A percentile compares a stretch with the other conserved stretches of the same genome.
phyloP scores from a whole-genome alignment of 2,329 filamentous ascomycete species.

The Phialemoniopsis sp. region DNA sequence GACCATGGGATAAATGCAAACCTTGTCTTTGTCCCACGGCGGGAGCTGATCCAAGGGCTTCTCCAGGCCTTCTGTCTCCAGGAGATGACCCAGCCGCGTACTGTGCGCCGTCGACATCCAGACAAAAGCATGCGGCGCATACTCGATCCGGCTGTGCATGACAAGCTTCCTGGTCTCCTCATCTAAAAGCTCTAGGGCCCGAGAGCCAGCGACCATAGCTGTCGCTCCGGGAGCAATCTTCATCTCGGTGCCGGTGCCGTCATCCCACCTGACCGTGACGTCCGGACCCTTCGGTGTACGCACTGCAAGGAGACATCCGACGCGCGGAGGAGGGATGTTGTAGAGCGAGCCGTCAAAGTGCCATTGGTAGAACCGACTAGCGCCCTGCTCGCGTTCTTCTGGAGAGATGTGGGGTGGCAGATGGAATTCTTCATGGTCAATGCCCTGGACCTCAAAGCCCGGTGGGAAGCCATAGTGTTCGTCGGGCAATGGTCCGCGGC shows the following conservation, averaged over 20 bases:
- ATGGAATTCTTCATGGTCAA: slow-evolving; percentile 29
- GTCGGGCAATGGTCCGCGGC: slow-evolving; percentile 24
- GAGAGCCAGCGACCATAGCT: slow-evolving; percentile 20
- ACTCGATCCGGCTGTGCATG: slow-evolving; percentile 25
- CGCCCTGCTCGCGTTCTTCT: slow-evolving; percentile 24
- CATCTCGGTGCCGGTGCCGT: slow-evolving; percentile 26
- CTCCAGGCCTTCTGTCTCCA: slow-evolving; percentile 18
- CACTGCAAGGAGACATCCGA: slow-evolving; percentile 28
- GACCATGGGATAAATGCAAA: slow-evolving; percentile 29
- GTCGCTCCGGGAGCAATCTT: slow-evolving; percentile 24
- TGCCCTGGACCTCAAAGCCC: slow-evolving; percentile 30
- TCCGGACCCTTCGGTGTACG: slow-evolving; percentile 22
- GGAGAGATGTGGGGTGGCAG: slow-evolving; percentile 28
- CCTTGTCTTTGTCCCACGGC: slow-evolving; percentile 19
- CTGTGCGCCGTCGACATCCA: slow-evolving; percentile 29
- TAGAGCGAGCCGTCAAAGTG: slow-evolving; percentile 28
- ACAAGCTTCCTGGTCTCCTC: slow-evolving; percentile 18
- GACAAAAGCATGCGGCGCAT: slow-evolving; percentile 28
- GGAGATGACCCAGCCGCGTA: slow-evolving; percentile 22
- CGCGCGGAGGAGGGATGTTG: slow-evolving; percentile 25
- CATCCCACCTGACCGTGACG: slow-evolving; percentile 22
- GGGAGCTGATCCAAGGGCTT: slow-evolving; percentile 22
- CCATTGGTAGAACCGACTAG: slow-evolving; percentile 28
- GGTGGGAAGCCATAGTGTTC: slow-evolving; percentile 28
- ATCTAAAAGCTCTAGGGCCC: slow-evolving; percentile 17